Percentiles rank a stretch among this genome's conserved stretches.
These are phyloP conservation scores for Acanthamoeba royreba DNA, from an alignment of 208 protist species.

Conservation along the genomic window DNA sequence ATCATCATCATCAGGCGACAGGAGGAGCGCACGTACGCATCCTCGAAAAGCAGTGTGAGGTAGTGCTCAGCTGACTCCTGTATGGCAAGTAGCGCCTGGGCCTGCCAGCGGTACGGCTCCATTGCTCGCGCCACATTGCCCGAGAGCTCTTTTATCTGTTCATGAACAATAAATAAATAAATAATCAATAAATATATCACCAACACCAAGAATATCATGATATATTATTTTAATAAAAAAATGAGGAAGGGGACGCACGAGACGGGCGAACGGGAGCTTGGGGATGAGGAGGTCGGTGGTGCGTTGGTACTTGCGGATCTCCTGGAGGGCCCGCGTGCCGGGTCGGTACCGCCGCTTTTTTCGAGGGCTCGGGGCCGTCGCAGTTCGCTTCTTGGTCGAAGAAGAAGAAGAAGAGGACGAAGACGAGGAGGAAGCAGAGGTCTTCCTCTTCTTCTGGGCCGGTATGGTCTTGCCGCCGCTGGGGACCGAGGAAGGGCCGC, in stretches of 20 bases:
- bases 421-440: not conserved
- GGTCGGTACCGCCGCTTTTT: conserved; percentile 96
- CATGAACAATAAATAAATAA: not conserved
- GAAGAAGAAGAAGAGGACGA: not conserved
- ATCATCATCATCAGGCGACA: no score
- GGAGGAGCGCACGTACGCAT: conserved; percentile 48
- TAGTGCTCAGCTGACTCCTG: conserved; percentile 96
- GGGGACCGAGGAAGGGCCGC: no score
- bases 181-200: conserved; percentile 73
- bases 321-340: conserved; percentile 97
- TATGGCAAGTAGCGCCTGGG: conserved; percentile 83
- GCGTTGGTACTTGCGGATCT: conserved; percentile 98
- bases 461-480: not conserved
- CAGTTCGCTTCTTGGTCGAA: no score
- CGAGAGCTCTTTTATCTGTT: not conserved
- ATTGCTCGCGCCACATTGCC: not conserved
- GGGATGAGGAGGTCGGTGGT: conserved; percentile 96
- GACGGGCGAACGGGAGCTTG: conserved; percentile 96
- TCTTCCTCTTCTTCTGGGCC: not conserved
- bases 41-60: conserved; percentile 87
- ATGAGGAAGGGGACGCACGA: conserved; percentile 87
- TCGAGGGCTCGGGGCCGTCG: conserved; percentile 86
- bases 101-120: conserved; percentile 80
- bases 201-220: conserved; percentile 91
- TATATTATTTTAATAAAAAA: not conserved